These are phyloP conservation scores for Solanum lycopersicoides DNA, from an alignment of 257 asterid genomes.

Conservation along the genomic window DNA sequence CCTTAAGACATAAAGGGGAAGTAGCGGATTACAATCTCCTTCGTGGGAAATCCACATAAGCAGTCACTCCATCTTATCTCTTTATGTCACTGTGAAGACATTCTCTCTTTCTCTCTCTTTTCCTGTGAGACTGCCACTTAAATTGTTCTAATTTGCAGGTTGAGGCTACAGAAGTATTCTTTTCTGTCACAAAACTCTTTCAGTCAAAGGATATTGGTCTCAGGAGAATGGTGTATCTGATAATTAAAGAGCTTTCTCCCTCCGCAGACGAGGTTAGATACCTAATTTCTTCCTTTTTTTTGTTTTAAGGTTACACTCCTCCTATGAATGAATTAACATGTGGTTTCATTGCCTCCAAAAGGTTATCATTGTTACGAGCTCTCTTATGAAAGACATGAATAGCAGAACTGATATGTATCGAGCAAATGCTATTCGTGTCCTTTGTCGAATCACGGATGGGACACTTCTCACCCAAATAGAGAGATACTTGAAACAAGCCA, in stretches of 20 bases:
- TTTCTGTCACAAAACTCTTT: slow-evolving; percentile 88
- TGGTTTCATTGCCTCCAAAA: slow-evolving; percentile 19
- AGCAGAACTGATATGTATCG: slow-evolving; percentile 97
- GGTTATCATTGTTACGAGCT: slow-evolving; percentile 98
- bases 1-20: not conserved
- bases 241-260: slow-evolving; percentile 92
- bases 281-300: not conserved
- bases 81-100: not conserved
- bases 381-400: slow-evolving; percentile 96
- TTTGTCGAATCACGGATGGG: slow-evolving; percentile 88
- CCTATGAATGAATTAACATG: slow-evolving; percentile 10
- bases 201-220: slow-evolving; percentile 84
- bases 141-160: slow-evolving; percentile 22
- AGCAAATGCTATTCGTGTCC: slow-evolving; percentile 94
- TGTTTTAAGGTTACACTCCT: not conserved
- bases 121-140: not conserved
- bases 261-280: slow-evolving; percentile 76
- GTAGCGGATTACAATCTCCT: not conserved
- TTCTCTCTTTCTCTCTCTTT: not conserved
- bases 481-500: slow-evolving; percentile 94
- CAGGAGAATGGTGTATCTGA: slow-evolving; percentile 95
- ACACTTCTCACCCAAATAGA: slow-evolving; percentile 89
- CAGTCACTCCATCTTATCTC: not conserved
- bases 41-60: not conserved
- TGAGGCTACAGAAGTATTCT: slow-evolving; percentile 92